Percentiles rank a stretch among this genome's conserved stretches.
phyloP scores from a whole-genome alignment of 2,329 filamentous ascomycete species.

The Shiraia sp. region DNA sequence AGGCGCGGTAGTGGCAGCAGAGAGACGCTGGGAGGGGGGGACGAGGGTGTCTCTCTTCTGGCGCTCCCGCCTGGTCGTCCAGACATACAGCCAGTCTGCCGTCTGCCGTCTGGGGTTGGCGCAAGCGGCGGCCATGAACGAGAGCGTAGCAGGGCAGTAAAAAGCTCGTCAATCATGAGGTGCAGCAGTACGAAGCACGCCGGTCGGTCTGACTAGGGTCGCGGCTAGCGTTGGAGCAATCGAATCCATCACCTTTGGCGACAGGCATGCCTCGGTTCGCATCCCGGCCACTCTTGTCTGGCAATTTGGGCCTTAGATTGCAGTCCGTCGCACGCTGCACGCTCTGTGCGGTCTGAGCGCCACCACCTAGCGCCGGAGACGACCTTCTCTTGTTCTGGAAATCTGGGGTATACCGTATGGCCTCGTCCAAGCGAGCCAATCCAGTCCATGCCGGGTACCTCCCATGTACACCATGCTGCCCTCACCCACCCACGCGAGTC shows the following conservation, averaged over 20 bases:
- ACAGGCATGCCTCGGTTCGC: constrained; percentile 5
- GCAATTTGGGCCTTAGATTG: constrained; percentile 31
- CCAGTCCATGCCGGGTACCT: constrained; percentile 3
- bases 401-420: constrained; percentile 45
- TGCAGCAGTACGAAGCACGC: too few species aligned
- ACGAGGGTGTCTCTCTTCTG: too few species aligned
- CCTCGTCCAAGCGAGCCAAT: constrained; percentile 28
- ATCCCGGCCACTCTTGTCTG: constrained; percentile 2
- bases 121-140: too few species aligned
- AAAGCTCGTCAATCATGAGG: too few species aligned
- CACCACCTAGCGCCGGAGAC: constrained; percentile 24
- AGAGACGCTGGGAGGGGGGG: constrained; percentile 15
- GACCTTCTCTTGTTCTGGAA: constrained; percentile 27
- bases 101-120: too few species aligned
- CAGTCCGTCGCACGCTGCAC: constrained; percentile 21
- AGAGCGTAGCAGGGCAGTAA: too few species aligned
- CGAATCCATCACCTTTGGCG: background rate
- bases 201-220: too few species aligned
- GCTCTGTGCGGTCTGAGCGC: constrained; percentile 13
- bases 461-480: constrained; percentile 5
- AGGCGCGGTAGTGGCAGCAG: constrained; percentile 15
- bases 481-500: constrained; percentile 11
- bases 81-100: background rate
- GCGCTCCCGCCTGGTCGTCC: too few species aligned
- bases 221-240: too few species aligned